Conservation (phyloP, 202 grass and related monocot genomes). For the Eragrostis tef region DNA sequence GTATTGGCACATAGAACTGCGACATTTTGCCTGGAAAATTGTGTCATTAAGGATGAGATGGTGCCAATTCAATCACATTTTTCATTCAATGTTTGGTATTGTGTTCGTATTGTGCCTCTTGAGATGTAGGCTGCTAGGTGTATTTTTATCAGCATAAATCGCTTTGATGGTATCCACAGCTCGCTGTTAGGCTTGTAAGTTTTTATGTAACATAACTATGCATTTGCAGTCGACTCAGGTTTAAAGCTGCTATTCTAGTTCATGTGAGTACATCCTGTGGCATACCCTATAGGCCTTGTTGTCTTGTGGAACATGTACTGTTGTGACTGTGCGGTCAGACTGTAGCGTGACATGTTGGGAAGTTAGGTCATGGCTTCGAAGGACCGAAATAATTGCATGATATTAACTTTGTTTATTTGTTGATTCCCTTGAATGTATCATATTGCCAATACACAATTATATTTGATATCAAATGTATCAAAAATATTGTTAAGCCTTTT, state of each 20-base stretch:
- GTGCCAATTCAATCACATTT: background rate
- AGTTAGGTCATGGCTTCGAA: conserved; percentile 22
- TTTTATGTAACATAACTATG: conserved; percentile 7
- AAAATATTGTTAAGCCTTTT: background rate
- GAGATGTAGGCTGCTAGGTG: conserved; percentile 5
- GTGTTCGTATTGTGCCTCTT: conserved; percentile 4
- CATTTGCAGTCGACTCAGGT: background rate
- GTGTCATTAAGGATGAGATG: background rate
- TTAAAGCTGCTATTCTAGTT: conserved; percentile 23
- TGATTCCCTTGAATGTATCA: background rate
- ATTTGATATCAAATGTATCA: background rate
- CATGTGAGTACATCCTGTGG: background rate
- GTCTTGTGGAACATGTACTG: conserved; percentile 8
- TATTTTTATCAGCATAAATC: background rate
- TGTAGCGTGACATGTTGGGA: background rate
- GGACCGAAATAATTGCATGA: conserved; percentile 5
- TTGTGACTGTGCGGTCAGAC: background rate
- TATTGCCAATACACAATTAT: conserved; percentile 23
- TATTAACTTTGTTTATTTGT: conserved; percentile 18
- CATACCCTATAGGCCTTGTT: background rate
- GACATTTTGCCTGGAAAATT: background rate
- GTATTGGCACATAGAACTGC: background rate
- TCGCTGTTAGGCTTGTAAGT: background rate
- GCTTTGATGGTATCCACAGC: background rate
- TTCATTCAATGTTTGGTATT: background rate